Evolutionary conservation across 768 basidiomycete species (phyloP), one percentile per base, ranked within the genome.

Genomic region (Royoungia palumana): DNA sequence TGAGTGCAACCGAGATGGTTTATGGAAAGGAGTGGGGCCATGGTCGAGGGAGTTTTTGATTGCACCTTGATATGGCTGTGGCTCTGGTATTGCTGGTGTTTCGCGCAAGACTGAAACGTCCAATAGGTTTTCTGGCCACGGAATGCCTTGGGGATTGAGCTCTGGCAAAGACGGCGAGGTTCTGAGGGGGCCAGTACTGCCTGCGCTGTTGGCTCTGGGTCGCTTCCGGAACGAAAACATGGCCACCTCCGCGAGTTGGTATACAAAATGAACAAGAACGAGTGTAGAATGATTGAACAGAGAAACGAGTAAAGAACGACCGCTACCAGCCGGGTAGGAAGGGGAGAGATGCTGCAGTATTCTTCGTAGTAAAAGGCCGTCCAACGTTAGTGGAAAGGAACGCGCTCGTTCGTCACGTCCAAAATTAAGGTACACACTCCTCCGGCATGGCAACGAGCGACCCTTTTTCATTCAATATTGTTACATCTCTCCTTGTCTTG

Each of bases 101-200:
- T 81, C 72, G 44, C 80, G 79, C 50, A 88, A 78, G 50, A 81
- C 79, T 35, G 78, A 73, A 51, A 86, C 73, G 61, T 92, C 87
- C 35, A 93, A 82, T 30, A 93, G 78, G 67, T 84, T 77, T 69
- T 85, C 85, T 20, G 90, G 90, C 90, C 90, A 93, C 48, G 85
- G 85, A 34, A 89, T 86, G 30, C 83, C 87, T 60, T 82, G 84
- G 37, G 83, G 77, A 44, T 72, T 76, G 56, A 92, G 77, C 61
- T 89, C 82, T 49, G 90, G 90, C 32, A 92, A 77, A 42, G 89
- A 91, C 8, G 88, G 85, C 35, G 87, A 88, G n/a, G 82, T 75
- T 59, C 81, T 83, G 44, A 91, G 75, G 52, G 71, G 70, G 30
- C 75, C 69, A 19, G 46, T 44, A 49, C 63, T 63, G 59, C 51